Conservation (phyloP, 2,329 filamentous ascomycete species). For the Rugonectria rugulosa region DNA sequence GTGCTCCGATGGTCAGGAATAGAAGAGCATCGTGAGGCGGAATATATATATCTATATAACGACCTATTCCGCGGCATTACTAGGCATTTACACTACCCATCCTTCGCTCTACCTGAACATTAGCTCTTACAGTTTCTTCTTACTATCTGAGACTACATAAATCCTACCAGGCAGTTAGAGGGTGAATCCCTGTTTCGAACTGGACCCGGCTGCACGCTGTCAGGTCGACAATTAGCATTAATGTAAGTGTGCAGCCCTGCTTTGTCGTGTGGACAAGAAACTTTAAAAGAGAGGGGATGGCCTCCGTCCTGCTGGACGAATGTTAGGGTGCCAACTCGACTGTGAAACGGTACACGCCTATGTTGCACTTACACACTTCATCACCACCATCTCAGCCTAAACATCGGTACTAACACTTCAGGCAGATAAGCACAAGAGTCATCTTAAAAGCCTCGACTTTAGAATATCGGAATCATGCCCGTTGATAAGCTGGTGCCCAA, state of each 20-base stretch:
- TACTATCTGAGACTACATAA: too few species aligned
- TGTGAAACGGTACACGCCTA: background rate
- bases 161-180: background rate
- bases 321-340: background rate
- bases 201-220: slow-evolving; percentile 4
- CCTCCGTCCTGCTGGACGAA: background rate
- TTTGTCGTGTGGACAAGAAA: background rate
- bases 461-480: slow-evolving; percentile 48
- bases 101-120: too few species aligned
- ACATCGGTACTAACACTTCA: background rate
- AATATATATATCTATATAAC: background rate
- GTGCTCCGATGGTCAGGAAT: background rate
- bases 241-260: slow-evolving; percentile 7
- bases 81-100: slow-evolving; percentile 2
- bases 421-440: background rate
- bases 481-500: slow-evolving; percentile 70
- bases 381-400: background rate
- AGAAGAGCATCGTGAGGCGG: background rate
- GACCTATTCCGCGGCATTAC: background rate
- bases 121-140: too few species aligned
- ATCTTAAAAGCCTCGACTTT: background rate
- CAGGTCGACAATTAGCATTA: background rate
- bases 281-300: background rate
- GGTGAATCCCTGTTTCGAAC: background rate
- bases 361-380: background rate